Percentiles rank a stretch among this genome's conserved stretches.
Conservation (phyloP, 1,284 basidiomycete genomes). For the Malassezia yamatoensis region DNA sequence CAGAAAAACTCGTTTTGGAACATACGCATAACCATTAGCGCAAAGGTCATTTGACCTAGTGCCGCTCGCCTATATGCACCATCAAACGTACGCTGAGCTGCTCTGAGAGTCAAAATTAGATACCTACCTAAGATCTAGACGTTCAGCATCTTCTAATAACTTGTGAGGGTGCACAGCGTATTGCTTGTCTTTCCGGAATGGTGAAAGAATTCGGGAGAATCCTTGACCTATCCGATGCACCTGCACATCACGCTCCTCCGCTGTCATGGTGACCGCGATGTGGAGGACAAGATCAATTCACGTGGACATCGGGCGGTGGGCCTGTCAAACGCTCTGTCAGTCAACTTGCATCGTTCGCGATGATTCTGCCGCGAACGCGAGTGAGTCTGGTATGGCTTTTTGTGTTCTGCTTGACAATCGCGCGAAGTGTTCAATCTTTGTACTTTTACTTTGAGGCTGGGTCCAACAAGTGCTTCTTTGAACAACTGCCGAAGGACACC, state of each 20-base stretch:
- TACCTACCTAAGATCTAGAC: conserved; percentile 13
- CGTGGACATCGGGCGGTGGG: neutral
- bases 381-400: conserved; percentile 6
- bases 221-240: conserved; percentile 4
- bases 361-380: neutral
- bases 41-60: conserved; percentile 9
- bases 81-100: conserved; percentile 18
- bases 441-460: conserved; percentile 51
- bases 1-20: conserved; percentile 17
- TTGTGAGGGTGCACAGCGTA: conserved; percentile 3
- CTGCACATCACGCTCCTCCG: neutral
- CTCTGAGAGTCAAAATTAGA: neutral
- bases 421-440: conserved; percentile 20
- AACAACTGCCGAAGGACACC: conserved; percentile 92
- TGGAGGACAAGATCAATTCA: neutral
- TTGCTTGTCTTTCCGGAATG: neutral
- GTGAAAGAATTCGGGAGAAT: neutral
- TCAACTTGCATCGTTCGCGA: neutral
- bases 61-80: conserved; percentile 16
- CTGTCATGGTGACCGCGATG: neutral
- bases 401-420: conserved; percentile 4
- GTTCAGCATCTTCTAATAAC: neutral
- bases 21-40: conserved; percentile 7
- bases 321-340: neutral
- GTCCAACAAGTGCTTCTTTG: conserved; percentile 67